A percentile compares a stretch with the other conserved stretches of the same genome.
These are phyloP conservation scores for Barnettozyma vustinii DNA, from an alignment of 805 yeast species.

Conservation along the genomic window DNA sequence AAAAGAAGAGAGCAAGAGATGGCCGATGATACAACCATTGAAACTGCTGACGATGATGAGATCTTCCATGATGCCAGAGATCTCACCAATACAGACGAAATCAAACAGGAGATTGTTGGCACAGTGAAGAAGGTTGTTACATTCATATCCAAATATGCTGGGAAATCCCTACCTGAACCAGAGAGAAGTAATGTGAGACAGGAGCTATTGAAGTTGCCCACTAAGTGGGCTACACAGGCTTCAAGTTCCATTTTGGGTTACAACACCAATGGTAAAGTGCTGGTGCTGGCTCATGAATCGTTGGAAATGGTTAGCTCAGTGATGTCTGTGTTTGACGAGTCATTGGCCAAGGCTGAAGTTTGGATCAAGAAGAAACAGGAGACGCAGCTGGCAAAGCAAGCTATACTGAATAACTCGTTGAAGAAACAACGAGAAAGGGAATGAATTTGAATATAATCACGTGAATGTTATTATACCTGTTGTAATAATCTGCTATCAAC, in stretches of 20 bases:
- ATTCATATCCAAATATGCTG: slow-evolving; percentile 80
- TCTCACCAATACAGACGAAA: slow-evolving; percentile 28
- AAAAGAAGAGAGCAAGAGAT: slow-evolving; percentile 2
- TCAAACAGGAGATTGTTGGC: slow-evolving; percentile 77
- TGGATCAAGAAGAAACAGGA: slow-evolving; percentile 60
- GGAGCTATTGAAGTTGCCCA: slow-evolving; percentile 69
- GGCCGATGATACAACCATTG: background rate
- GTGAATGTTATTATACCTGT: slow-evolving; percentile 1
- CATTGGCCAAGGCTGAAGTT: slow-evolving; percentile 75
- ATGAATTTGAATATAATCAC: background rate
- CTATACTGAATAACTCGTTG: slow-evolving; percentile 20
- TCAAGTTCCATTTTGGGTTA: slow-evolving; percentile 14
- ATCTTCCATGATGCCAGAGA: slow-evolving; percentile 29
- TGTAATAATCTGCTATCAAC: slow-evolving; percentile 23
- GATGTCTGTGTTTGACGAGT: slow-evolving; percentile 79
- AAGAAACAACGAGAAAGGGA: slow-evolving; percentile 10
- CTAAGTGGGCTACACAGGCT: slow-evolving; percentile 52
- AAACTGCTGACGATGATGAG: slow-evolving; percentile 20
- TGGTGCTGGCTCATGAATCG: slow-evolving; percentile 84
- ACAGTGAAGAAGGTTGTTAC: slow-evolving; percentile 87
- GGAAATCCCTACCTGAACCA: slow-evolving; percentile 68
- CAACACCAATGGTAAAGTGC: slow-evolving; percentile 60
- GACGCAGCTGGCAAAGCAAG: slow-evolving; percentile 27
- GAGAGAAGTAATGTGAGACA: slow-evolving; percentile 78
- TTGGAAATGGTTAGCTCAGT: slow-evolving; percentile 77